Conservation (phyloP, 2,329 filamentous ascomycete genomes). For the Ophiostoma sp. region DNA sequence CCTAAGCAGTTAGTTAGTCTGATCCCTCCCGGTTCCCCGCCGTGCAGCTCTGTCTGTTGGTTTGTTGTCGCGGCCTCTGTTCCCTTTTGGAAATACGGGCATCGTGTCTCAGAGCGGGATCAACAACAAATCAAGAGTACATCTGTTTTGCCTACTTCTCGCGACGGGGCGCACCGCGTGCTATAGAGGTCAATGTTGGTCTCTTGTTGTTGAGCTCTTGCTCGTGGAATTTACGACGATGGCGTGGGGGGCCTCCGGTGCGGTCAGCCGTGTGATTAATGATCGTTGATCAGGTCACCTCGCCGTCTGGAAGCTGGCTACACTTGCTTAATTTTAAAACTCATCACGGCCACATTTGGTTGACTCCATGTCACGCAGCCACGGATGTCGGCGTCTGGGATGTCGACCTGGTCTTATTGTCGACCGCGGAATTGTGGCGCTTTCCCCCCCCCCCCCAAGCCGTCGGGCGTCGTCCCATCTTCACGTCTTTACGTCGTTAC, state of each 20-base stretch:
- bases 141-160: neutral
- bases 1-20: neutral
- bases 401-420: no score
- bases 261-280: no score
- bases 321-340: neutral
- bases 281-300: no score
- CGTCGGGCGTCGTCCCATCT: no score
- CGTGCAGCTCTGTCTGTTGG: slow-evolving; percentile 5
- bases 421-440: no score
- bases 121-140: neutral
- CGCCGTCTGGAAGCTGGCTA: no score
- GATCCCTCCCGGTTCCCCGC: neutral
- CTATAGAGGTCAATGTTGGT: neutral
- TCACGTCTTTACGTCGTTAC: no score
- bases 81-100: neutral
- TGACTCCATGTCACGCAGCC: neutral
- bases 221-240: no score
- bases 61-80: slow-evolving; percentile 2
- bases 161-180: slow-evolving; percentile 6
- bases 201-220: neutral
- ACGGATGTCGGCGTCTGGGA: neutral
- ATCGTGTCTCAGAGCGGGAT: neutral
- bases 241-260: no score
- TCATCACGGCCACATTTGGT: neutral
- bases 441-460: no score